Evolutionary conservation across 768 basidiomycete genomes (phyloP).

Genomic region (Lanmaoa pseudosensibilis): DNA sequence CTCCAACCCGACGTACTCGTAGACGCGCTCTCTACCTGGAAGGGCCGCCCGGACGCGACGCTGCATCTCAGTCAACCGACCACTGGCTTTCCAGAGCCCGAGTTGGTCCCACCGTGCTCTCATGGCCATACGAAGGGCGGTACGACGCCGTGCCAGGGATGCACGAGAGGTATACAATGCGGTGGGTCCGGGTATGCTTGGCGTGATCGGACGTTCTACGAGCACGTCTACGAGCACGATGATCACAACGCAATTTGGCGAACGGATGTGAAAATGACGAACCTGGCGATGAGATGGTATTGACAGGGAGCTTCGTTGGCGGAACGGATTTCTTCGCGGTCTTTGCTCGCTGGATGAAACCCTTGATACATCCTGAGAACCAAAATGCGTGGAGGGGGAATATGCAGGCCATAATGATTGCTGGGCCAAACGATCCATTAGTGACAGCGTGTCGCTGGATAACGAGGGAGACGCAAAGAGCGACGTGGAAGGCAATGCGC

Average conservation of each 20-base stretch:
- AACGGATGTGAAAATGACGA: neutral
- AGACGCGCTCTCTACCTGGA: conserved; percentile 29
- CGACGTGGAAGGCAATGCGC: conserved; percentile 48
- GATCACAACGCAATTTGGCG: neutral
- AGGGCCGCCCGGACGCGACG: conserved; percentile 31
- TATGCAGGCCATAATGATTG: conserved; percentile 39
- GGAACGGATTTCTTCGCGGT: neutral
- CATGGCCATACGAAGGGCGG: conserved; percentile 28
- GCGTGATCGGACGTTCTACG: conserved; percentile 19
- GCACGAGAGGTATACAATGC: conserved; percentile 18
- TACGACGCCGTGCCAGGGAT: conserved; percentile 29
- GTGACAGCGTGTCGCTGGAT: conserved; percentile 31
- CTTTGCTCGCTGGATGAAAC: conserved; percentile 40
- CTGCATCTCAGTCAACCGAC: conserved; percentile 29
- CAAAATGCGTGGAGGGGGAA: conserved; percentile 53
- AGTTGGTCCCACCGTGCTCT: conserved; percentile 33
- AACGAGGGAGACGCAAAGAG: conserved; percentile 35
- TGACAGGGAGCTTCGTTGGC: conserved; percentile 1
- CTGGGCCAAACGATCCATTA: conserved; percentile 40
- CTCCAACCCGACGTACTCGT: conserved; percentile 33
- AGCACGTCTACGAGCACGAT: conserved; percentile 7
- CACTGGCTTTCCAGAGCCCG: conserved; percentile 24
- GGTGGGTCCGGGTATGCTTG: conserved; percentile 1
- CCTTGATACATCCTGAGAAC: conserved; percentile 52
- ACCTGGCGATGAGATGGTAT: conserved; percentile 10